phyloP scores from a whole-genome alignment of 306 rosid genomes.

The Cucurbita ficifolia region DNA sequence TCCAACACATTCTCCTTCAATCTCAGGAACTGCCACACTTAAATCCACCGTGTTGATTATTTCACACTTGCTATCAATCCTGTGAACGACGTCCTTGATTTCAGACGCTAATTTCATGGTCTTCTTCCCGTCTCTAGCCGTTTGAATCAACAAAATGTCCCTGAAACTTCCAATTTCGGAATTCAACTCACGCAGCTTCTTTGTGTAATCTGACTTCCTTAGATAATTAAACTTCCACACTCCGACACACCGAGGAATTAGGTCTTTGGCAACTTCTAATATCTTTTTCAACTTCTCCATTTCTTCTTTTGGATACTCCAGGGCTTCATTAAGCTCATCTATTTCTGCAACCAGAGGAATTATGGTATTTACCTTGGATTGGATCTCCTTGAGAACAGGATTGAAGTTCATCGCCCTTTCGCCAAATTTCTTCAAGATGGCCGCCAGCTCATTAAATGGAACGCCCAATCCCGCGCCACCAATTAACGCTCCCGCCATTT shows the following conservation, averaged over 20 bases:
- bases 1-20: neutral
- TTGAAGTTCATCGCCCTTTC: neutral
- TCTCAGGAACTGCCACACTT: neutral
- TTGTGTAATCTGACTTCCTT: neutral
- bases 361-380: neutral
- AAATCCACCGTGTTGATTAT: neutral
- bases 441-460: neutral
- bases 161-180: neutral
- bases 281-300: neutral
- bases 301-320: neutral
- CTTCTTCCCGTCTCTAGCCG: neutral
- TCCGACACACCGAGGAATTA: neutral
- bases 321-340: neutral
- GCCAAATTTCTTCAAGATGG: neutral
- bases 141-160: neutral
- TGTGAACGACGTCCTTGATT: neutral
- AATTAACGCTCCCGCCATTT: neutral
- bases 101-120: neutral
- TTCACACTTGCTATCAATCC: neutral
- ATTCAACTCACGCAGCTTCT: neutral
- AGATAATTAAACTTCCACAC: neutral
- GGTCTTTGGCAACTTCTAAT: neutral
- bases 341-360: neutral
- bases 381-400: neutral
- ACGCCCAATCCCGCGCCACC: slow-evolving; percentile 4